Conservation (phyloP, 176 grass and related monocot species). For the Phoenix roebelenii region DNA sequence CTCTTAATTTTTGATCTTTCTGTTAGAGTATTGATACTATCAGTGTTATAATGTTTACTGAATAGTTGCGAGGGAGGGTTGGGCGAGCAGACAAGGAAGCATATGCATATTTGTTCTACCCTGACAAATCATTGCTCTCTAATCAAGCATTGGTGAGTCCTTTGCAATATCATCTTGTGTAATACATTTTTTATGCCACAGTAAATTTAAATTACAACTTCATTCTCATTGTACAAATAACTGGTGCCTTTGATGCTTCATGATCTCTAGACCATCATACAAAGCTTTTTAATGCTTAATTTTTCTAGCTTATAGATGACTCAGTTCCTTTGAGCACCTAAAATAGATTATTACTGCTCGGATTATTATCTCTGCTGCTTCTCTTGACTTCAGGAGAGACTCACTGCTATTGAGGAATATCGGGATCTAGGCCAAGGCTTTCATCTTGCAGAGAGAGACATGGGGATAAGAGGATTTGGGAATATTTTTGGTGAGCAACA, state of each 20-base stretch:
- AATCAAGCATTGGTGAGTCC: conserved; percentile 54
- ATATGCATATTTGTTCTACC: conserved; percentile 75
- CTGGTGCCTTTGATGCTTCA: too few relatives aligned
- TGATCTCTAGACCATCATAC: too few relatives aligned
- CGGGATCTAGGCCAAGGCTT: conserved; percentile 87
- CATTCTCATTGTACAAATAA: too few relatives aligned
- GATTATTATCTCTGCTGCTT: not conserved
- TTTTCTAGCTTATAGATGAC: too few relatives aligned
- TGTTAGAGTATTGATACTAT: too few relatives aligned
- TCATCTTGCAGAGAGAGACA: conserved; percentile 92
- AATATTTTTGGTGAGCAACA: conserved; percentile 97
- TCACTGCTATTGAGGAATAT: conserved; percentile 82
- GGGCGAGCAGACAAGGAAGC: conserved; percentile 85
- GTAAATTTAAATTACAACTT: not conserved
- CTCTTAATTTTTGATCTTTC: conserved; percentile 1
- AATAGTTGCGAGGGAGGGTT: conserved; percentile 84
- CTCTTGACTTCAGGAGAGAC: conserved; percentile 54
- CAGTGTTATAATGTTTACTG: conserved; percentile 19
- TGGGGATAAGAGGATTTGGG: conserved; percentile 89
- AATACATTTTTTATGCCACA: conserved; percentile 10
- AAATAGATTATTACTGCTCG: too few relatives aligned
- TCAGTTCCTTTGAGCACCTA: too few relatives aligned
- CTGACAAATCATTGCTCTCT: conserved; percentile 77
- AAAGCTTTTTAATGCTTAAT: too few relatives aligned
- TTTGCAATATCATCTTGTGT: conserved; percentile 9